Conservation (phyloP, 768 basidiomycete species). For the Suillus cothurnatus region DNA sequence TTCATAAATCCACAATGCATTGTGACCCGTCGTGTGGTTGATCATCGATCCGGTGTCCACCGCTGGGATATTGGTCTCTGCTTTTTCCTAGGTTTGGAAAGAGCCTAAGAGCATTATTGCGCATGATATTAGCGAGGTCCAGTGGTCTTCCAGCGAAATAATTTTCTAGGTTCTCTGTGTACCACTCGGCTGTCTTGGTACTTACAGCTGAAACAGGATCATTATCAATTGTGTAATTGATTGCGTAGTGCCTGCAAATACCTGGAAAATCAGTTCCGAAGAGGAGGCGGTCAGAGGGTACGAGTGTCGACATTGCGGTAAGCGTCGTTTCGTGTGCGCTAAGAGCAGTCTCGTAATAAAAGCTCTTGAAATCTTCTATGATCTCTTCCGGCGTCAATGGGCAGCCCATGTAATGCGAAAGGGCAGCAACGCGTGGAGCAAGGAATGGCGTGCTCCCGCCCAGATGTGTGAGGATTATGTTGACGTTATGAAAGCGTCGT, state of each 20-base stretch:
- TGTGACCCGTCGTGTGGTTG: slow-evolving; percentile 9
- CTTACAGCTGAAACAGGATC: slow-evolving; percentile 51
- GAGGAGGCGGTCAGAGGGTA: slow-evolving; percentile 52
- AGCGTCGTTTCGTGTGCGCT: slow-evolving; percentile 57
- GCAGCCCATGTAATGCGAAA: slow-evolving; percentile 74
- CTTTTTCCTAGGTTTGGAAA: slow-evolving; percentile 42
- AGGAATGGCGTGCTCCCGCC: slow-evolving; percentile 71
- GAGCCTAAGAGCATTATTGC: slow-evolving; percentile 52
- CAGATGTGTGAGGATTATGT: slow-evolving; percentile 71
- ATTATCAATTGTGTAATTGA: neutral
- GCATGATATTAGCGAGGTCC: slow-evolving; percentile 47
- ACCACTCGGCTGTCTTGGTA: slow-evolving; percentile 60
- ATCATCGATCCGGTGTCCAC: neutral
- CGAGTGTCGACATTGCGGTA: slow-evolving; percentile 51
- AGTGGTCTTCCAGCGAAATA: slow-evolving; percentile 45
- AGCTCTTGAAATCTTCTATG: slow-evolving; percentile 65
- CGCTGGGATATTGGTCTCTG: neutral
- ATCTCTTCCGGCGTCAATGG: slow-evolving; percentile 64
- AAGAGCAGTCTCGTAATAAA: slow-evolving; percentile 77
- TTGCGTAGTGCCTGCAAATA: slow-evolving; percentile 29
- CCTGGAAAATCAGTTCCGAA: slow-evolving; percentile 83
- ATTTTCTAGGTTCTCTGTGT: slow-evolving; percentile 51
- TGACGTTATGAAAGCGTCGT: slow-evolving; percentile 58
- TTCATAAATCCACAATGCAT: slow-evolving; percentile 14
- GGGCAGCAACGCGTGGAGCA: slow-evolving; percentile 67